A percentile compares a stretch with the other conserved stretches of the same genome.
These are phyloP conservation scores for Psidium friedrichsthalianum DNA, from an alignment of 345 rosid species.

Conservation along the genomic window DNA sequence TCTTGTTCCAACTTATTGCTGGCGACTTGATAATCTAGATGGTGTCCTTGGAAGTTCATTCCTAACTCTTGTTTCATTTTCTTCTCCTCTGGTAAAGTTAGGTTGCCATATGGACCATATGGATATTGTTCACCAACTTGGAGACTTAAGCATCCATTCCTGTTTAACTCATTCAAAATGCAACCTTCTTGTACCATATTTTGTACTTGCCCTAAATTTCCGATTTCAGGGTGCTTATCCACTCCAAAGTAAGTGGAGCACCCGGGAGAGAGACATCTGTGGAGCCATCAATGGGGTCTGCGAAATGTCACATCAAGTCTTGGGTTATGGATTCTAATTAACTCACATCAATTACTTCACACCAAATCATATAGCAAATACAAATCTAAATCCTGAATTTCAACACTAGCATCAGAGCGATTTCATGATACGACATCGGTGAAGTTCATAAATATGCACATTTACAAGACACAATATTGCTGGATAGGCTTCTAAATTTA, in stretches of 20 bases:
- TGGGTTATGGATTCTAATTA: background rate
- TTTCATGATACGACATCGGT: background rate
- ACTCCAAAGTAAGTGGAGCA: constrained; percentile 45
- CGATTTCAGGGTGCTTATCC: constrained; percentile 36
- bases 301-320: constrained; percentile 1
- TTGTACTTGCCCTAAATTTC: constrained; percentile 33
- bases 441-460: background rate
- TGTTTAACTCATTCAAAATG: constrained; percentile 35
- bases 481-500: background rate
- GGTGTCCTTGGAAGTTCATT: constrained; percentile 44
- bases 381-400: background rate
- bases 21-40: constrained; percentile 31
- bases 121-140: constrained; percentile 47
- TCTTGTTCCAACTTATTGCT: constrained; percentile 30
- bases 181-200: constrained; percentile 22
- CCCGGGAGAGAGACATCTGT: constrained; percentile 31
- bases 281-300: constrained; percentile 52
- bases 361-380: background rate
- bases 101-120: constrained; percentile 21
- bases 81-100: constrained; percentile 35
- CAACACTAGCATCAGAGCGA: background rate
- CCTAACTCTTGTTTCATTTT: constrained; percentile 38
- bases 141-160: constrained; percentile 34
- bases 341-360: background rate
- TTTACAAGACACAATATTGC: background rate